Conservation (phyloP, 441 rosid genomes). For the Aleurites moluccanus region DNA sequence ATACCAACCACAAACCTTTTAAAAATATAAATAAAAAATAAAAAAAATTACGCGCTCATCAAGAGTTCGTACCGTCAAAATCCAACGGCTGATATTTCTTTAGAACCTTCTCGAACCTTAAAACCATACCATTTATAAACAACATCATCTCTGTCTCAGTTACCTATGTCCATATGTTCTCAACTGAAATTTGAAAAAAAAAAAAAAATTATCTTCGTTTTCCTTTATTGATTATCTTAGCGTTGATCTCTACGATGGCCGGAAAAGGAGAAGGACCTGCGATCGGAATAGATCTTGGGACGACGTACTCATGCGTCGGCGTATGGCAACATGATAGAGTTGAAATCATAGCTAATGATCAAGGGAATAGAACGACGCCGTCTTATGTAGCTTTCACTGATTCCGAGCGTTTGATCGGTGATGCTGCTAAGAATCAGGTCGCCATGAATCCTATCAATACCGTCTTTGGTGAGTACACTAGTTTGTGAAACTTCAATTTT, state of each 20-base stretch:
- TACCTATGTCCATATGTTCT: no score
- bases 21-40: neutral
- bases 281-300: conserved; percentile 60
- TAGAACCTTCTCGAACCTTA: neutral
- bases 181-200: neutral
- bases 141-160: neutral
- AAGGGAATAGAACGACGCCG: conserved; percentile 57
- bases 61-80: neutral
- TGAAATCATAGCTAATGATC: conserved; percentile 58
- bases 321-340: conserved; percentile 65
- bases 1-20: neutral
- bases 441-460: conserved; percentile 53
- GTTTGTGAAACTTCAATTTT: no score
- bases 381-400: conserved; percentile 62
- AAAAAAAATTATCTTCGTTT: neutral
- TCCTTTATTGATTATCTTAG: no score
- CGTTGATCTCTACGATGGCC: conserved; percentile 25
- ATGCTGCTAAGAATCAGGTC: conserved; percentile 54
- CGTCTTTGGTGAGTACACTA: conserved; percentile 27
- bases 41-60: neutral
- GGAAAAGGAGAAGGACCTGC: conserved; percentile 52
- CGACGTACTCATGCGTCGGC: conserved; percentile 57
- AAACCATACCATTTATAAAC: neutral
- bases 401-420: conserved; percentile 49
- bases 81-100: neutral